Base-by-base conservation (phyloP, 73 alveolate genomes). In the Paramecium pentaurelia region DNA sequence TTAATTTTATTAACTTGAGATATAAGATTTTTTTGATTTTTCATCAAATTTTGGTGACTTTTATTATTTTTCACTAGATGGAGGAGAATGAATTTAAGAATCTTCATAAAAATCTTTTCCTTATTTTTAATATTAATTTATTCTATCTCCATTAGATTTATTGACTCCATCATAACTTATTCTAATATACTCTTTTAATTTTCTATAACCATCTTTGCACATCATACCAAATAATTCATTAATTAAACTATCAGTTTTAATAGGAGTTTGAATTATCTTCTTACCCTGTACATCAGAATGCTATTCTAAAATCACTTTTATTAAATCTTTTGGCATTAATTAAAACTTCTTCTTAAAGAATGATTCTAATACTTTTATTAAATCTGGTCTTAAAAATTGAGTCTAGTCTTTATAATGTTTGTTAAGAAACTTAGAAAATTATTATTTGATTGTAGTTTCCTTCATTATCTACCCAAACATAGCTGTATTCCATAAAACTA, bases 401-500 rank as follows among this genome's bases (percentile, higher is more conserved):
- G 34, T 32, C 40, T 37, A 34, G 10, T 75, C 70, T 54, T 54
- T 54, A 54, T 54, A 54, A 54, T 54, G 70, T 18, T 54, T 54
- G 9, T n/a, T 16, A n/a, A 54, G 70, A 18, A 54, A 54, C 70
- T 54, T 54, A 18, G 70, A 54, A 54, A 54, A 54, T n/a, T 54
- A 54, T 54, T 54, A 18, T 54, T 54, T 54, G 28, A 54, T 54
- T 54, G 70, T 54, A 54, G 36, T 4, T 54, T 54, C 70, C 14
- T 18, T 54, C 60, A 75, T 37, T 2, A 75, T 75, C 1, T 75
- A 18, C n/a, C 88, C 60, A 75, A 4, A 75, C 58, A 37, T 37
- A 3, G 88, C 88, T 12, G 88, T 9, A 36, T 75, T 75, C 88
- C 88, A 75, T 8, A 75, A 75, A n/a, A 75, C 49, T 75, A 75